Evolutionary conservation across 306 rosid genomes (phyloP).

Genomic region (Rosa rugosa): DNA sequence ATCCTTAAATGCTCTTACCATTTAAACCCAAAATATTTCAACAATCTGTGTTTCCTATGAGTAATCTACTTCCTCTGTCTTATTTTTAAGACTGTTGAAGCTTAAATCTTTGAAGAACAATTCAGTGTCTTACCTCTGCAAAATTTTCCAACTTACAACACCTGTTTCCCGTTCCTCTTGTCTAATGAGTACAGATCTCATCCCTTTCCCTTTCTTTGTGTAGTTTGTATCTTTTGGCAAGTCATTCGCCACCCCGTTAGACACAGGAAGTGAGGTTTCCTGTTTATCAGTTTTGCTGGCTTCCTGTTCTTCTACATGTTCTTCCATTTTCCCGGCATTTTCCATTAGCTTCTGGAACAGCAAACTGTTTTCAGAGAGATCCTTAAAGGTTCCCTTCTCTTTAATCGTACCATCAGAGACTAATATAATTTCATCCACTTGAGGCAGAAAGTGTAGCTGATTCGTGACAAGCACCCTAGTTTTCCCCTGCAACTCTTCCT

Average conservation of each 20-base stretch:
- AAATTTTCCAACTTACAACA: conserved; percentile 72
- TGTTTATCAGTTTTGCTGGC: conserved; percentile 25
- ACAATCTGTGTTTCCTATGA: not conserved
- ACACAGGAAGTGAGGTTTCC: conserved; percentile 28
- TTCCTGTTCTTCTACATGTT: conserved; percentile 38
- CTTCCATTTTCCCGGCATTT: conserved; percentile 87
- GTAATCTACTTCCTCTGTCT: not conserved
- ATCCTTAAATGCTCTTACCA: not conserved
- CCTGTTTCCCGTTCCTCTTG: conserved; percentile 93
- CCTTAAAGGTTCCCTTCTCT: conserved; percentile 87
- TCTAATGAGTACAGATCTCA: conserved; percentile 65
- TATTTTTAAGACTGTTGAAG: conserved; percentile 4
- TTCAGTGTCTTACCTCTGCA: conserved; percentile 50
- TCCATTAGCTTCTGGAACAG: conserved; percentile 89
- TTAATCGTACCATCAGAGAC: conserved; percentile 62
- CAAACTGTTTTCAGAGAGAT: conserved; percentile 59
- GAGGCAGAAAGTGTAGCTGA: conserved; percentile 93
- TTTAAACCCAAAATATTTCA: not conserved
- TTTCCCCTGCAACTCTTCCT: conserved; percentile 74
- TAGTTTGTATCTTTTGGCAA: conserved; percentile 36
- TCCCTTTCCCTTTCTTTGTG: conserved; percentile 49
- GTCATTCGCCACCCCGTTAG: conserved; percentile 35
- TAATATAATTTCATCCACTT: conserved; percentile 70
- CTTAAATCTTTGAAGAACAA: conserved; percentile 9
- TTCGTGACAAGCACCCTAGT: conserved; percentile 91